Percentiles rank a stretch among this genome's conserved stretches.
phyloP scores from a whole-genome alignment of 805 yeast genomes.

The Candida incommunis region DNA sequence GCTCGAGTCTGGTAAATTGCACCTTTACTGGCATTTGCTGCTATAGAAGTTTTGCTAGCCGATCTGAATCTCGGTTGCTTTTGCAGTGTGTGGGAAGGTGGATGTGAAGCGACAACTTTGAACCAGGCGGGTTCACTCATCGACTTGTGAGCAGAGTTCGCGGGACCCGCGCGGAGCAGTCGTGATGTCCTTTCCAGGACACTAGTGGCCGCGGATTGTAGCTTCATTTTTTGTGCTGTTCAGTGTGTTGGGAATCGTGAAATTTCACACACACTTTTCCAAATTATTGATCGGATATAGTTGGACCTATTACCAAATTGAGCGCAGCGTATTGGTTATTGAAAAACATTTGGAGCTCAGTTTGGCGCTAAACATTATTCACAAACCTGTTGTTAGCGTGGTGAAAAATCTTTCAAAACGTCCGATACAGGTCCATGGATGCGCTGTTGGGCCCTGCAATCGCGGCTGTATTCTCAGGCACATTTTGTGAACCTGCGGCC shows the following conservation, averaged over 20 bases:
- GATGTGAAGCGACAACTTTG: slow-evolving; percentile 66
- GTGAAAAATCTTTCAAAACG: no score
- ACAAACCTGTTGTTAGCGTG: no score
- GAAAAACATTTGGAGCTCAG: no score
- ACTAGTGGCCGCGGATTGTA: slow-evolving; percentile 59
- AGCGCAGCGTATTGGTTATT: no score
- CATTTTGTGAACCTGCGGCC: no score
- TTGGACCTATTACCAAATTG: no score
- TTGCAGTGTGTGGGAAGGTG: slow-evolving; percentile 55
- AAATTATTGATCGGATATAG: no score
- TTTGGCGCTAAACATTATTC: no score
- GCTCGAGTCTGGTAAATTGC: slow-evolving; percentile 34
- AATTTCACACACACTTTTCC: no score
- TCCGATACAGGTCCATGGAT: no score
- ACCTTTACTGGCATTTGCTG: slow-evolving; percentile 2
- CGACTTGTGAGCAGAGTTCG: slow-evolving; percentile 15
- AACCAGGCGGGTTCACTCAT: slow-evolving; percentile 76
- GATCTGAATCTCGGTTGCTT: slow-evolving; percentile 6
- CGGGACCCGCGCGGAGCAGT: slow-evolving; percentile 46
- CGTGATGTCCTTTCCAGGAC: slow-evolving; percentile 74
- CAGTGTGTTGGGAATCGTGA: not conserved
- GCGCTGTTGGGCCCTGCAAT: no score
- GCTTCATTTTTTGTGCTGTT: slow-evolving; percentile 35
- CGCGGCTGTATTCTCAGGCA: no score
- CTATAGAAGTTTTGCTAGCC: slow-evolving; percentile 6